Base-by-base conservation (phyloP, 2,329 filamentous ascomycete genomes). In the Trichoderma sp. region DNA sequence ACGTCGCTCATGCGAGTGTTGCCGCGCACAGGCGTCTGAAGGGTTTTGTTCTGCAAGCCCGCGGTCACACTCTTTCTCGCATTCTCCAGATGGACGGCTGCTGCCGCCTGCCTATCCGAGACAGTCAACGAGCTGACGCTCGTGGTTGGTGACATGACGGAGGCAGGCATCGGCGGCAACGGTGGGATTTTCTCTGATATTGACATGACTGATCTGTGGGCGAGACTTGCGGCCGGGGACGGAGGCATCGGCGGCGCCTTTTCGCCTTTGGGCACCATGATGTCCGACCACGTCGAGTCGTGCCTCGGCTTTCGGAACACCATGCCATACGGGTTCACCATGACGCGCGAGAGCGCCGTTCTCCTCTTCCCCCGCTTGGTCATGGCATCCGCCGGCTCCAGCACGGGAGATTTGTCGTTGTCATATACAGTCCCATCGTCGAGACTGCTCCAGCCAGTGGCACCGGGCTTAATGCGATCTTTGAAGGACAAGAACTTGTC, bases 1-100 rank as follows among this genome's bases (percentile, higher is more conserved):
- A 87, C 70, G 55, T 82, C 81, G 66, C 83, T 86, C 4, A 75
- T 72, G 7, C 80, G 78, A 39, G 24, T 30, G 9, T 39, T 80
- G 78, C 3, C 30, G 55, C 34, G 52, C 39, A 21, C n/a, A 19
- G 62, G 62, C 30, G 55, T n/a, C 43, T 50, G 50, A 44, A 70
- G 72, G 15, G 17, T 26, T 14, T 52, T 67, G 34, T 57, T 64
- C 15, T 54, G n/a, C 26, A 51, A 14, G 26, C 24, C 34, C 26
- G 43, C 48, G n/a, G 24, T 44, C 19, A 60, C 34, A n/a, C 58
- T 61, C 50, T 44, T 51, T 19, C 48, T 63, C 43, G 48, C 48
- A 43, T 24, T 55, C 60, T 63, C 41, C 39, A 60, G 43, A 57
- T 67, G 54, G 47, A 68, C 45, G 28, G 69, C 66, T 59, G 67